These are phyloP conservation scores for Chimonanthus salicifolius DNA, from an alignment of 164 flowering plant species.

Conservation along the genomic window DNA sequence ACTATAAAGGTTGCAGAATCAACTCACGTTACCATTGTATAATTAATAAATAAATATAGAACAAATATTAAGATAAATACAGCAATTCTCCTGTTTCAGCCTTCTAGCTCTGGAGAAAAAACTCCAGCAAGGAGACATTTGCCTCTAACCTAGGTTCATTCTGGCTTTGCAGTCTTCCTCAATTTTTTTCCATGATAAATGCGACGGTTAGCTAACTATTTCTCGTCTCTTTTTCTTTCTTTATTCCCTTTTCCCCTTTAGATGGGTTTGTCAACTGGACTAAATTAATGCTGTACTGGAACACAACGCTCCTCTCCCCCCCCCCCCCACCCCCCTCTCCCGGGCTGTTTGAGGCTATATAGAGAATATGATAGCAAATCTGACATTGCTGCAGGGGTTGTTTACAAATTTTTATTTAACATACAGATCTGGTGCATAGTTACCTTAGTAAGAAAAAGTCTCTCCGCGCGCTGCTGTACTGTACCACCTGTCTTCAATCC, in stretches of 20 bases:
- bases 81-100: background rate
- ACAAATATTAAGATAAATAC: too few relatives aligned
- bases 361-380: background rate
- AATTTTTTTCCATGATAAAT: background rate
- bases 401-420: background rate
- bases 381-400: background rate
- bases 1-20: too few relatives aligned
- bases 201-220: background rate
- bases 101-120: background rate
- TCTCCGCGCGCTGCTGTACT: constrained; percentile 89
- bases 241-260: too few relatives aligned
- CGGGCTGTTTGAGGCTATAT: background rate
- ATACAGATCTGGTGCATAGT: background rate
- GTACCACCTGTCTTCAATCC: constrained; percentile 96
- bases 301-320: too few relatives aligned
- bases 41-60: too few relatives aligned
- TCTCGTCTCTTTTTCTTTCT: too few relatives aligned
- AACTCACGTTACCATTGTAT: too few relatives aligned
- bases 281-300: too few relatives aligned
- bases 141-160: background rate
- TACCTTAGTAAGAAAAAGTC: constrained; percentile 97
- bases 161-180: background rate
- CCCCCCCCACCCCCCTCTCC: too few relatives aligned
- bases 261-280: too few relatives aligned
- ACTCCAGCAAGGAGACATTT: background rate